Conservation (phyloP, 2,329 filamentous ascomycete genomes). For the Aspergillus quadricinctus region DNA sequence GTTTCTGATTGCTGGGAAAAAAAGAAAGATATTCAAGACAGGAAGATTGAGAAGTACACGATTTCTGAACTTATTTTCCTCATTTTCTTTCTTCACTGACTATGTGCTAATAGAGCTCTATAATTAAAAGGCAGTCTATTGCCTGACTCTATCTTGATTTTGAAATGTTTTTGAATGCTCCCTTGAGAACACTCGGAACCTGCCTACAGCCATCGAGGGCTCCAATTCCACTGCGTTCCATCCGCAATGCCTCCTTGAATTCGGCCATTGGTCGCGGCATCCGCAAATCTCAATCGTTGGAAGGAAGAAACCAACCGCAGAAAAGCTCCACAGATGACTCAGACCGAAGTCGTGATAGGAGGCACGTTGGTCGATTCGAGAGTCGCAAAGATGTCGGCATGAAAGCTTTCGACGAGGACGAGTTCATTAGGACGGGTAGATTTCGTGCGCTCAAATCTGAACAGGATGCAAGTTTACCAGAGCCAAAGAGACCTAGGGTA, state of each 20-base stretch:
- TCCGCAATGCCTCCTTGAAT: slow-evolving; percentile 54
- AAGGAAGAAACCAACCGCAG: neutral
- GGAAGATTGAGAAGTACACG: neutral
- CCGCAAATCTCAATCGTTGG: slow-evolving; percentile 40
- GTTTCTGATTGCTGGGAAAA: slow-evolving; percentile 1
- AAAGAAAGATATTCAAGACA: neutral
- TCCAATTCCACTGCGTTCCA: slow-evolving; percentile 11
- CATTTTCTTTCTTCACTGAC: neutral
- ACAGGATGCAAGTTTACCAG: neutral
- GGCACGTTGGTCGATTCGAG: neutral
- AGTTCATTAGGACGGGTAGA: slow-evolving; percentile 29
- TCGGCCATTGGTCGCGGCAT: slow-evolving; percentile 68
- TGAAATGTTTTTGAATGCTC: slow-evolving; percentile 6
- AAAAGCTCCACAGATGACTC: neutral
- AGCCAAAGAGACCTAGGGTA: slow-evolving; percentile 1
- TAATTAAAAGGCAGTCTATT: neutral
- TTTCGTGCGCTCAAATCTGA: slow-evolving; percentile 17
- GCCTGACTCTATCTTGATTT: neutral
- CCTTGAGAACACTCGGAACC: slow-evolving; percentile 6
- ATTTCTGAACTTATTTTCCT: neutral
- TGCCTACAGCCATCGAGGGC: slow-evolving; percentile 12
- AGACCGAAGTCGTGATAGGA: neutral
- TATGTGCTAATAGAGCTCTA: neutral
- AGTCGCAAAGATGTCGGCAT: neutral
- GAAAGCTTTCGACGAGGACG: slow-evolving; percentile 23